A percentile compares a stretch with the other conserved stretches of the same genome.
Evolutionary conservation across 352 stramenopile species (phyloP).

Genomic region (Phytophthora chlamydospora): DNA sequence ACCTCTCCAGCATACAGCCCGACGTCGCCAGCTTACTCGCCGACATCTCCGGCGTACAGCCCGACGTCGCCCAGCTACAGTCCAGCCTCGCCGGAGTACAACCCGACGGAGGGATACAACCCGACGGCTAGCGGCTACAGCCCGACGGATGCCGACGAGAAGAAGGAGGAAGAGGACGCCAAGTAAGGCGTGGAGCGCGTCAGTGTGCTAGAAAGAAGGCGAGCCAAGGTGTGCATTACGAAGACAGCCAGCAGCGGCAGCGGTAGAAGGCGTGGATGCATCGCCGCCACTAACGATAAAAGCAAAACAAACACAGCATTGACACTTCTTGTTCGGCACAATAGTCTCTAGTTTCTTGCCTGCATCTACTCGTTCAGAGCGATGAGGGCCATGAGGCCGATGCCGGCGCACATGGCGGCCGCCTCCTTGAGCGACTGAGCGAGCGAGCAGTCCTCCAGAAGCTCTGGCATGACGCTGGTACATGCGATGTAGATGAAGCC

Average conservation of each 20-base stretch:
- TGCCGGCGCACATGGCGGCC: constrained; percentile 67
- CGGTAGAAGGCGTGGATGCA: constrained; percentile 18
- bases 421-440: constrained; percentile 73
- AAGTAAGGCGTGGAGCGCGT: constrained; percentile 32
- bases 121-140: constrained; percentile 78
- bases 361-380: constrained; percentile 63
- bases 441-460: constrained; percentile 88
- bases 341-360: background rate
- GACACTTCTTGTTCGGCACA: constrained; percentile 15
- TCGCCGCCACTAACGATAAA: constrained; percentile 22
- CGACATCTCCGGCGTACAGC: constrained; percentile 75
- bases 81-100: constrained; percentile 83
- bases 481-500: constrained; percentile 95
- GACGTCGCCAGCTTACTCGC: constrained; percentile 77
- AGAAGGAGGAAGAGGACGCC: constrained; percentile 35
- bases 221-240: constrained; percentile 34
- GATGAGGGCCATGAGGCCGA: constrained; percentile 84
- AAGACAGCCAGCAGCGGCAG: constrained; percentile 19
- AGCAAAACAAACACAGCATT: constrained; percentile 36
- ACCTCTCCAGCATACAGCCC: constrained; percentile 75
- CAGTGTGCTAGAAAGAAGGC: constrained; percentile 20
- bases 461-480: constrained; percentile 90
- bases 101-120: constrained; percentile 84
- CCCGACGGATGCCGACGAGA: constrained; percentile 70
- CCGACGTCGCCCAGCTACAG: constrained; percentile 80